phyloP scores from a whole-genome alignment of 225 moss, liverwort and hornwort species.

The Neckera pumila region DNA sequence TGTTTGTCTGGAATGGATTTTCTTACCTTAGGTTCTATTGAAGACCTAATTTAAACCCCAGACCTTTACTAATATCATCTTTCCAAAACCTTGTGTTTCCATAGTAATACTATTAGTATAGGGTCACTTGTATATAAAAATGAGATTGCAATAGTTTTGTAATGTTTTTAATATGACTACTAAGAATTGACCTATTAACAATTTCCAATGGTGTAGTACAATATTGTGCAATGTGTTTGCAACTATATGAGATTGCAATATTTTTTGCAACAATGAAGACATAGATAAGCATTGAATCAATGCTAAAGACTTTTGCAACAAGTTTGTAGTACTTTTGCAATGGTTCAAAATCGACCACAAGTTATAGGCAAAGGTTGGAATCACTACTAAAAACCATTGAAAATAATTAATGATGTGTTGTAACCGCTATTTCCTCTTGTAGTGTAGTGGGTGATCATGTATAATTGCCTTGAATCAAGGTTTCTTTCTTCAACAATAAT shows the following conservation, averaged over 20 bases:
- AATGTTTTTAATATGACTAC: not conserved
- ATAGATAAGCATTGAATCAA: not conserved
- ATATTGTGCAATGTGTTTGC: not conserved
- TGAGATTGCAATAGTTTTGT: not conserved
- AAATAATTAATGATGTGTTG: not conserved
- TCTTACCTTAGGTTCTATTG: not conserved
- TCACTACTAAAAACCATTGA: not conserved
- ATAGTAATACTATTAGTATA: not conserved
- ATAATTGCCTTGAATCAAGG: rapidly evolving
- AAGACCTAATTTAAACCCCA: not conserved
- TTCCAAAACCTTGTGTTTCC: not conserved
- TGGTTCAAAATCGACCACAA: no score
- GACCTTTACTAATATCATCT: not conserved
- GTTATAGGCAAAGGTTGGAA: not conserved
- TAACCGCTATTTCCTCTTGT: rapidly evolving
- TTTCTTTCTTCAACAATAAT: not conserved
- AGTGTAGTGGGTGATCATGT: not conserved
- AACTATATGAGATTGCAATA: not conserved
- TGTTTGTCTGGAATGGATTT: not conserved
- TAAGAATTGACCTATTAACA: not conserved
- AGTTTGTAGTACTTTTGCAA: not conserved
- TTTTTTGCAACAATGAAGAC: not conserved
- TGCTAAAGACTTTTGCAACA: not conserved
- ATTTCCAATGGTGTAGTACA: not conserved
- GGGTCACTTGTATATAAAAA: not conserved